A percentile compares a stretch with the other conserved stretches of the same genome.
These are phyloP conservation scores for Medicago ruthenica DNA, from an alignment of 306 rosid genomes.

Conservation along the genomic window DNA sequence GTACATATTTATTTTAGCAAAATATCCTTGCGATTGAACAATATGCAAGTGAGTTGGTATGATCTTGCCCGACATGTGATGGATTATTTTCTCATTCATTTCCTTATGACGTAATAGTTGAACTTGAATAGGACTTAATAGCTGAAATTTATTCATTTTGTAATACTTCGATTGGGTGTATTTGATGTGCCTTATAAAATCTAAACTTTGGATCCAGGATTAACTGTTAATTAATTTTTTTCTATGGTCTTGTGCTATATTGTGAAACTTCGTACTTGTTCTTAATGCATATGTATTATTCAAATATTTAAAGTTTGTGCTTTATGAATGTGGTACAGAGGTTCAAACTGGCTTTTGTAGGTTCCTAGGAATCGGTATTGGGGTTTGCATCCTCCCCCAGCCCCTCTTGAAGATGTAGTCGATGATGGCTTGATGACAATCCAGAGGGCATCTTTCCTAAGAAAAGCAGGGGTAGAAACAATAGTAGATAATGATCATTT, in stretches of 20 bases:
- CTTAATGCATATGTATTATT: slow-evolving; percentile 33
- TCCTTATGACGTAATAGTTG: background rate
- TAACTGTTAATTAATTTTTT: background rate
- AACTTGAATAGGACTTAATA: background rate
- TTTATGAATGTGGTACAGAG: slow-evolving; percentile 49
- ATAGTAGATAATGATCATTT: slow-evolving; percentile 72
- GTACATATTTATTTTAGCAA: slow-evolving; percentile 12
- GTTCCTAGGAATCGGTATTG: slow-evolving; percentile 97
- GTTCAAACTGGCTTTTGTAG: slow-evolving; percentile 65
- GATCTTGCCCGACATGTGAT: slow-evolving; percentile 17
- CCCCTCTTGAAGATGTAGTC: slow-evolving; percentile 94
- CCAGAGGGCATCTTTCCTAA: slow-evolving; percentile 92
- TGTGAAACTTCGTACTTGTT: slow-evolving; percentile 38
- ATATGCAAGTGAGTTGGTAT: slow-evolving; percentile 16
- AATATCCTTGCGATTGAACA: slow-evolving; percentile 24
- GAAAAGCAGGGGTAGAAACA: slow-evolving; percentile 96
- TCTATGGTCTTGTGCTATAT: slow-evolving; percentile 34
- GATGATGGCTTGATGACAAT: slow-evolving; percentile 89
- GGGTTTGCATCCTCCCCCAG: slow-evolving; percentile 99
- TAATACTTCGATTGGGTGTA: background rate
- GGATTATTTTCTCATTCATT: background rate
- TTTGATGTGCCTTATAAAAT: slow-evolving; percentile 13
- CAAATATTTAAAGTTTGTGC: slow-evolving; percentile 51
- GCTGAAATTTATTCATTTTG: slow-evolving; percentile 27
- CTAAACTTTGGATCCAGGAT: slow-evolving; percentile 16